Conservation (phyloP, 75 land plant genomes). For the Picea glauca region DNA sequence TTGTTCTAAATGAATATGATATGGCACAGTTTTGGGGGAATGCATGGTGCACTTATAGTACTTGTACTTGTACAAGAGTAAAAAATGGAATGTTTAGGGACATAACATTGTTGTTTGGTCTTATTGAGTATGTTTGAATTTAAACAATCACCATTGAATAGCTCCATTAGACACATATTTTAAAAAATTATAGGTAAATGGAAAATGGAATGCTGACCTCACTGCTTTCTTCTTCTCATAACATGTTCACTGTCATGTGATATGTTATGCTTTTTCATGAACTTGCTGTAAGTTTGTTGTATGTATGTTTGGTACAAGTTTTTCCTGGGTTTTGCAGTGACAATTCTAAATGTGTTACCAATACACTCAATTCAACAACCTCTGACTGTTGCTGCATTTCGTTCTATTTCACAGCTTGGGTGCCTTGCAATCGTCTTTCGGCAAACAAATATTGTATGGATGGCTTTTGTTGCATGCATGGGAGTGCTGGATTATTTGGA, state of each 20-base stretch:
- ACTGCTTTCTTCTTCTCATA: not conserved
- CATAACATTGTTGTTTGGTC: not conserved
- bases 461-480: conserved; percentile 64
- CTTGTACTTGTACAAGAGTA: not conserved
- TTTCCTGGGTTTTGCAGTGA: not conserved
- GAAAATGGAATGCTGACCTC: not conserved
- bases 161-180: not conserved
- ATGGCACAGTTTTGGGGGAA: not conserved
- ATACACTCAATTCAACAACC: not conserved
- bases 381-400: not conserved
- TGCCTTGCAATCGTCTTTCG: conserved; percentile 65
- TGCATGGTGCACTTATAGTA: not conserved
- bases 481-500: conserved; percentile 51
- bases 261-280: not conserved
- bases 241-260: no score
- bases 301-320: not conserved
- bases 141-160: not conserved
- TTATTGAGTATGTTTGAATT: not conserved
- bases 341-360: not conserved
- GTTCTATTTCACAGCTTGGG: conserved; percentile 56
- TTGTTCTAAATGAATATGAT: conserved; percentile 7
- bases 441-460: conserved; percentile 95
- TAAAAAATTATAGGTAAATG: not conserved
- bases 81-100: not conserved
- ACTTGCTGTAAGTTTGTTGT: not conserved